Evolutionary conservation across 306 rosid genomes (phyloP), one percentile per base, ranked within the genome.

Genomic region (Oxytropis ochrocephala): DNA sequence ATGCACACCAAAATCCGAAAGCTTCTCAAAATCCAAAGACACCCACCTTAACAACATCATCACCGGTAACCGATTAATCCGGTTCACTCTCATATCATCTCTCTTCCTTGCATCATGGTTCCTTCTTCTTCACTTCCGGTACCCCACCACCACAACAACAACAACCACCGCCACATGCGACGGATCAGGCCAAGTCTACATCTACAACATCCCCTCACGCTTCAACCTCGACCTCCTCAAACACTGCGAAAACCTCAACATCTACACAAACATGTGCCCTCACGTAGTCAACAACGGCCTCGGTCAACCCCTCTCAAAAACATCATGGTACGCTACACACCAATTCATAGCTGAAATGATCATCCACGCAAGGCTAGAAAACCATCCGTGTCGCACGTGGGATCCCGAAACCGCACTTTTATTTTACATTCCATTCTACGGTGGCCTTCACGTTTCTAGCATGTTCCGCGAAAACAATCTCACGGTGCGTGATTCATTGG

Each of bases 221-320:
- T 92, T 89, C 83, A 89, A 92, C 82, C n/a, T 68, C 1, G 83
- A 64, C 27, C 91, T 92, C 62, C 82, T 89, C 16, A 9, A 78
- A 1, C 71, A 81, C 61, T 92, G 98, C 55, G 50, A 75, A 18
- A 70, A 67, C 6, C 96, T 92, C 11, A 92, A 74, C 74, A 35
- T 92, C 17, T 88, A 86, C 83, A 88, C 92, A 39, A 85, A 92
- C 87, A 89, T 92, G 98, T 92, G 96, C 71, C 96, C 98, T 29
- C 85, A 88, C 51, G 83, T 92, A 0, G 87, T 81, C 1, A 89
- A 92, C 70, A 63, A 75, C 64, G 96, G 98, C 18, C 84, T 92
- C 3, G 98, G 98, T 11, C 88, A 80, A 64, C 85, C 80, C 0
- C 61, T 85, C 17, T 0, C 78, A 1, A 7, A 36, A 57, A 56